phyloP scores from a whole-genome alignment of 306 rosid species.

The Lathyrus sativus region DNA sequence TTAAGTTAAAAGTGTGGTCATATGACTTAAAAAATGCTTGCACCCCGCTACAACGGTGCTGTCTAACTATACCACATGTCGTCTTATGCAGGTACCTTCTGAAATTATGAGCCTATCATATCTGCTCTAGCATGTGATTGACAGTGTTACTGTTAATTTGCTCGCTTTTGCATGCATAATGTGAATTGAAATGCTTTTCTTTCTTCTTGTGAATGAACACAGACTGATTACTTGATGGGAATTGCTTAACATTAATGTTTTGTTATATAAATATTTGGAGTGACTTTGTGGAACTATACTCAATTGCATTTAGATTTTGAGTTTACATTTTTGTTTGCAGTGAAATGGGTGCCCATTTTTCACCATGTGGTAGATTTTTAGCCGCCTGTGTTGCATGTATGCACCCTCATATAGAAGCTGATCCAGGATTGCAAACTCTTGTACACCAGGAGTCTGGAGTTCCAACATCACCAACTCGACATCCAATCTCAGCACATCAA shows the following conservation, averaged over 20 bases:
- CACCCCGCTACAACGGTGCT: conserved; percentile 63
- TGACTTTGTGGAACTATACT: conserved; percentile 22
- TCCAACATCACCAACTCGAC: conserved; percentile 74
- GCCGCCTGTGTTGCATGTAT: conserved; percentile 54
- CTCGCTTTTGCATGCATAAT: conserved; percentile 29
- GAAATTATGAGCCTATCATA: conserved; percentile 25
- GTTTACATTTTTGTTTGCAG: conserved; percentile 43
- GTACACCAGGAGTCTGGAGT: conserved; percentile 60
- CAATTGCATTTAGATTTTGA: conserved; percentile 19
- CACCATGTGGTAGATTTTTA: conserved; percentile 58
- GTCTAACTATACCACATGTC: conserved; percentile 80
- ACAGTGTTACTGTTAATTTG: conserved; percentile 5
- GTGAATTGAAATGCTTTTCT: conserved; percentile 22
- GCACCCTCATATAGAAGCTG: conserved; percentile 60
- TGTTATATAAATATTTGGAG: conserved; percentile 3
- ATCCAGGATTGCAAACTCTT: conserved; percentile 56
- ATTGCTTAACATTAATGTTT: not conserved
- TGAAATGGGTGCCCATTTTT: conserved; percentile 61
- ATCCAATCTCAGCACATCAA: conserved; percentile 75
- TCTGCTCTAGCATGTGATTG: conserved; percentile 7
- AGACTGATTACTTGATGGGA: not conserved
- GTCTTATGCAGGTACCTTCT: conserved; percentile 87
- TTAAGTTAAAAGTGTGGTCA: conserved; percentile 87
- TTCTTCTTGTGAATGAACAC: conserved; percentile 3
- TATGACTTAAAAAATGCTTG: conserved; percentile 81